Base-by-base conservation (phyloP, 2,329 filamentous ascomycete species). In the Periconia digitata region DNA sequence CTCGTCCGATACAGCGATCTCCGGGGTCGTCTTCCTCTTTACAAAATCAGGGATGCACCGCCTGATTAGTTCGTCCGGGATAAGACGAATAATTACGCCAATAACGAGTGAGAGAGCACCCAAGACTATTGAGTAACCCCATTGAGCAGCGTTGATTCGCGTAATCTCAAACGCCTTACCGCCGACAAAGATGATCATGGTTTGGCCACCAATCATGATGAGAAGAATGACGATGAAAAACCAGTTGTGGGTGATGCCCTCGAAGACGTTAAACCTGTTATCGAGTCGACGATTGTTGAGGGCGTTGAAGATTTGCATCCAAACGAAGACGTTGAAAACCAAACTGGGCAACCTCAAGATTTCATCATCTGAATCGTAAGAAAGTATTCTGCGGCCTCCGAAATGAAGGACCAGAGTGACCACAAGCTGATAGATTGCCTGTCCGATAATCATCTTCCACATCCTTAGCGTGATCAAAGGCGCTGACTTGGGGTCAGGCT, bases 261-360 rank as follows among this genome's bases (percentile, higher is more conserved):
- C 92, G 52, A 97, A 92, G 54, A 97, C 91, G 73, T 97, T 97
- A 79, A 96, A 92, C 46, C 85, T 83, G 73, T 97, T 97, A 71
- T 97, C 92, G 46, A 97, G 79, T 12, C 92, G 90, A 50, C 92
- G 90, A 74, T 95, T 96, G 77, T 97, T 97, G 82, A 95, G 89
- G 67, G 95, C 88, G 73, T 97, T 97, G 78, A 97, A 97, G 61
- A 97, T 95, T 63, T 97, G 92, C 92, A 97, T 96, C 92, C 92
- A 97, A 44, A 96, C 92, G 67, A 97, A 97, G 0, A 90, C 94
- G 76, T 97, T 97, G 81, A 97, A 97, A 7, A 97, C 89, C 40
- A 97, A 80, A 2, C 91, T 95, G 47, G 85, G 78, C 50, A 95
- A 79, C 13, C 72, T 66, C 7, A 80, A 67, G 27, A 75, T 62